These are phyloP conservation scores for Rutstroemia sp. DNA, from an alignment of 2,329 filamentous ascomycete species.

Conservation along the genomic window DNA sequence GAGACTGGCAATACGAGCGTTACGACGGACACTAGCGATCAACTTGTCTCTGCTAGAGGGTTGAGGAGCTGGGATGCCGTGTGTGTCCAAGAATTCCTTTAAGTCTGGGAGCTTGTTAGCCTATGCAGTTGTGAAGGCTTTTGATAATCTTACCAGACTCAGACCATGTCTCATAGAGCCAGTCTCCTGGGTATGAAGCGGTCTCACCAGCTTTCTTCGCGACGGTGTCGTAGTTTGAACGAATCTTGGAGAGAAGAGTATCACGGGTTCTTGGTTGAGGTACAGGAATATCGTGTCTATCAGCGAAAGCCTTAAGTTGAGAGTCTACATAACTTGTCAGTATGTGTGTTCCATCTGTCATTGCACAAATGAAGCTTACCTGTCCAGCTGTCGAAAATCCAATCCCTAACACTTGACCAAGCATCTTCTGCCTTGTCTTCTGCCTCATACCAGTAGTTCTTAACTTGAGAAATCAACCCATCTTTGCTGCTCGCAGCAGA, in stretches of 20 bases:
- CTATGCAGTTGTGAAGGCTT: not conserved
- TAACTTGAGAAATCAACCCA: constrained; percentile 60
- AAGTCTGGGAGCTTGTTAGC: constrained; percentile 47
- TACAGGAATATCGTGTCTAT: constrained; percentile 75
- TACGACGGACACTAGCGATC: constrained; percentile 82
- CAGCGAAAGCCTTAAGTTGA: constrained; percentile 86
- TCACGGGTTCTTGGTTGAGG: constrained; percentile 85
- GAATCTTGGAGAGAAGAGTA: constrained; percentile 66
- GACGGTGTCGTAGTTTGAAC: constrained; percentile 70
- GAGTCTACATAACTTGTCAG: constrained; percentile 58
- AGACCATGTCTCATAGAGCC: constrained; percentile 87
- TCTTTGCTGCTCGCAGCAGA: constrained; percentile 62
- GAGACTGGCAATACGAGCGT: constrained; percentile 72
- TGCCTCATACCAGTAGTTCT: constrained; percentile 68
- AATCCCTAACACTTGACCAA: constrained; percentile 69
- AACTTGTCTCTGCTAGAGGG: constrained; percentile 78
- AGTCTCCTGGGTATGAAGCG: constrained; percentile 82
- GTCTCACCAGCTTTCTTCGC: constrained; percentile 73
- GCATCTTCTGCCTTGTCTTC: constrained; percentile 69
- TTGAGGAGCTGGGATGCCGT: constrained; percentile 81
- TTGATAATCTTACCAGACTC: constrained; percentile 46
- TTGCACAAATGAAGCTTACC: not conserved
- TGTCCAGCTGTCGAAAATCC: constrained; percentile 75
- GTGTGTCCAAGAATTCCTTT: constrained; percentile 87
- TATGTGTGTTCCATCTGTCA: not conserved